Evolutionary conservation across 2,329 filamentous ascomycete species (phyloP).

Genomic region (Simplicillium aogashimaense): DNA sequence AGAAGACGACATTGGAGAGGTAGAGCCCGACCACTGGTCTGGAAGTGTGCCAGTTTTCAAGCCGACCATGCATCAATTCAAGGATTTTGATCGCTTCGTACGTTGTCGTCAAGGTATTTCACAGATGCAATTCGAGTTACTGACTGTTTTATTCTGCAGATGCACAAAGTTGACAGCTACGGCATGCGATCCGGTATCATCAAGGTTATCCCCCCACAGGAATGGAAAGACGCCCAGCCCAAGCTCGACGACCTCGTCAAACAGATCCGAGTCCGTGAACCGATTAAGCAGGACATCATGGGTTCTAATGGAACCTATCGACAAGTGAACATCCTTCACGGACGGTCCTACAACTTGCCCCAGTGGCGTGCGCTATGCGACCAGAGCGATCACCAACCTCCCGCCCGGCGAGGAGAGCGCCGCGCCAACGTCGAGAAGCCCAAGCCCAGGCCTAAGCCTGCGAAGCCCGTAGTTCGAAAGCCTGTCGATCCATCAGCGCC

Average conservation of each 20-base stretch:
- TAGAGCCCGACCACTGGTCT: slow-evolving; percentile 81
- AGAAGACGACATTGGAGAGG: slow-evolving; percentile 62
- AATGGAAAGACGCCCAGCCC: slow-evolving; percentile 81
- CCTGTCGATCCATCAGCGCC: slow-evolving; percentile 19
- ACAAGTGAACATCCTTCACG: slow-evolving; percentile 93
- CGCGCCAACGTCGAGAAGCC: slow-evolving; percentile 50
- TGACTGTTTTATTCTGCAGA: slow-evolving; percentile 27
- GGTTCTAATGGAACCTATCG: slow-evolving; percentile 92
- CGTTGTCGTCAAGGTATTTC: slow-evolving; percentile 16
- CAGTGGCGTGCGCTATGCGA: slow-evolving; percentile 93
- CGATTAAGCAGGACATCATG: slow-evolving; percentile 97
- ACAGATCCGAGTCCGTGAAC: slow-evolving; percentile 86
- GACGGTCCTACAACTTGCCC: slow-evolving; percentile 89
- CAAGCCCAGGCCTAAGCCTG: slow-evolving; percentile 30
- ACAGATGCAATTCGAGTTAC: slow-evolving; percentile 1
- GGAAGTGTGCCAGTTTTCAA: slow-evolving; percentile 89
- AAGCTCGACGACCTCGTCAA: slow-evolving; percentile 79
- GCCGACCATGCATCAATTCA: slow-evolving; percentile 91
- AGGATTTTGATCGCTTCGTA: slow-evolving; percentile 86
- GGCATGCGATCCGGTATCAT: slow-evolving; percentile 97
- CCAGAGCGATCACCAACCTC: slow-evolving; percentile 91
- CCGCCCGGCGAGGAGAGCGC: slow-evolving; percentile 76
- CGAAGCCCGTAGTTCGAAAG: slow-evolving; percentile 25
- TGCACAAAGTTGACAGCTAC: slow-evolving; percentile 79
- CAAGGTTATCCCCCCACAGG: slow-evolving; percentile 85